Evolutionary conservation across 257 asterid genomes (phyloP), one percentile per base, ranked within the genome.

Genomic region (Datura wrightii): DNA sequence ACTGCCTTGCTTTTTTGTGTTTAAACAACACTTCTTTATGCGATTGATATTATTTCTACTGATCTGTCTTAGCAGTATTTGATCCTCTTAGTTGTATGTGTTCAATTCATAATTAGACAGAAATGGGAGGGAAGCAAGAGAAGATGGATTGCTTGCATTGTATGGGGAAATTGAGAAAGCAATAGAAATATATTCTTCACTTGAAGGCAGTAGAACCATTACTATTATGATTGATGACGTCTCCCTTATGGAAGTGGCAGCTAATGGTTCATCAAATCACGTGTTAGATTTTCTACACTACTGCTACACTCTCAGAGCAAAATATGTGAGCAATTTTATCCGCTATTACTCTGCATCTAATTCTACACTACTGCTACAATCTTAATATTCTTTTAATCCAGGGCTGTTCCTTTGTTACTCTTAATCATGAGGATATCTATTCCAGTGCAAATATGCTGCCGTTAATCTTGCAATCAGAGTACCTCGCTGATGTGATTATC

Each of bases 241-340:
- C 70, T 95, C 99, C 62, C 97, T 93, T 10, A 84, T 97, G 95
- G 98, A 97, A 93, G 94, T 94, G 84, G 97, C 92, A 80, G 93
- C 93, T 44, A 87, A 89, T 74, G 97, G 98, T 83, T 91, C 87
- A 7, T 89, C 94, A 52, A 90, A 92, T 87, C 88, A 90, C 52
- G 97, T 92, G 85, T 91, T 92, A 48, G 94, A 94, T 90, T 97
- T 97, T 90, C 87, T 97, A 85, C 97, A 89, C 85, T 95, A 94
- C 88, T 95, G 98, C 92, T 82, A 59, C 87, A 91, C 92, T 82
- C 87, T 97, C 86, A 91, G 92, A 82, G 83, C 94, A n/a, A 93
- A 95, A 89, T 93, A 86, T 84, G 99, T 94, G 90, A 90, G 99
- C 63, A 48, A 5, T 60, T 79, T 37, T 74, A 18, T 46, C 84